Percentiles rank a stretch among this genome's conserved stretches.
These are phyloP conservation scores for Leccinum subspadiceum DNA, from an alignment of 1,284 basidiomycete genomes.

Conservation along the genomic window DNA sequence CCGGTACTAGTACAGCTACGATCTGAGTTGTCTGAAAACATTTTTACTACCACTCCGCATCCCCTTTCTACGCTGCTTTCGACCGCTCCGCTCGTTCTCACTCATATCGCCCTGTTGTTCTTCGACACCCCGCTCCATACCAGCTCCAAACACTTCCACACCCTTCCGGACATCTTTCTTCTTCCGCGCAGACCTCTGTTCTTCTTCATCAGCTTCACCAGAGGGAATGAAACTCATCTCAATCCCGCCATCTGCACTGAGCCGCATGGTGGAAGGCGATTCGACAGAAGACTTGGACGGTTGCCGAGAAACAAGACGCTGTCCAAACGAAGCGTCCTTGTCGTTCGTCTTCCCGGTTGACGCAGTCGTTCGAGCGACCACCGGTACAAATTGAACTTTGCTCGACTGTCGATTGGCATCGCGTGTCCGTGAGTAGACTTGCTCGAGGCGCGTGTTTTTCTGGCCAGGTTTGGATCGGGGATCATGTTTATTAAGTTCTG, in stretches of 20 bases:
- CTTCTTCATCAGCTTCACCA: conserved; percentile 32
- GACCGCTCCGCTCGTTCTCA: conserved; percentile 63
- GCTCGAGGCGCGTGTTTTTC: conserved; percentile 44
- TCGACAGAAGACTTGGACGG: conserved; percentile 10
- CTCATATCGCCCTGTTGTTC: conserved; percentile 45
- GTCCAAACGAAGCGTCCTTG: conserved; percentile 66
- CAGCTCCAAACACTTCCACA: conserved; percentile 79
- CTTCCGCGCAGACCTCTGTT: conserved; percentile 3
- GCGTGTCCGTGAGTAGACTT: conserved; percentile 43
- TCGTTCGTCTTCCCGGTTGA: conserved; percentile 36
- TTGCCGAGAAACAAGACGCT: conserved; percentile 47
- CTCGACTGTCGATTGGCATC: conserved; percentile 40
- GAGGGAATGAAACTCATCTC: conserved; percentile 69
- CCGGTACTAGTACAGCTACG: conserved; percentile 3
- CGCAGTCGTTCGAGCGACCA: conserved; percentile 47
- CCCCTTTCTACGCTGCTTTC: conserved; percentile 69
- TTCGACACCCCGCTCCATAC: conserved; percentile 76
- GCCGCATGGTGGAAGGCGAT: conserved; percentile 12
- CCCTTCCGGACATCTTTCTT: conserved; percentile 53
- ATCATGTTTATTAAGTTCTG: conserved; percentile 56
- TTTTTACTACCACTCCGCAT: conserved; percentile 87
- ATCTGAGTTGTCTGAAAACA: conserved; percentile 55
- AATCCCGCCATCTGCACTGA: conserved; percentile 50
- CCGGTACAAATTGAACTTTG: conserved; percentile 60
- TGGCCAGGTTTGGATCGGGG: conserved; percentile 42